A percentile compares a stretch with the other conserved stretches of the same genome.
Conservation (phyloP, 2,329 filamentous ascomycete genomes). For the Diaporthe helianthi region DNA sequence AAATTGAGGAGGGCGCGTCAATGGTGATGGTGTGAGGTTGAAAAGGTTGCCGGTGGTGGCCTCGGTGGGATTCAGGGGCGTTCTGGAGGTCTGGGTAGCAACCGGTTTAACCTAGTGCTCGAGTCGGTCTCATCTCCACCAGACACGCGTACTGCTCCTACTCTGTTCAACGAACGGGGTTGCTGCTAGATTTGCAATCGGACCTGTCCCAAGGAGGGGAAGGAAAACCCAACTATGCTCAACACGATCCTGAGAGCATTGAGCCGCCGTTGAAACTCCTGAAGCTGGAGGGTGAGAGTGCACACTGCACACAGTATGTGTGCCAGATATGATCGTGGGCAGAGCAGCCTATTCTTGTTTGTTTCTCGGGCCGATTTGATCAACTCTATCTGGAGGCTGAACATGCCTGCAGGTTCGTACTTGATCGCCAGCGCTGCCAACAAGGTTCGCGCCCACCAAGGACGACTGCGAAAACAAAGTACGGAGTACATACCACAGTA, state of each 20-base stretch:
- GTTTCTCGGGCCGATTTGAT: not conserved
- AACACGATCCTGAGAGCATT: not conserved
- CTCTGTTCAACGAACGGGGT: no score
- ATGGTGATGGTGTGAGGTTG: slow-evolving; percentile 19
- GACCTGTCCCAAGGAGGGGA: not conserved
- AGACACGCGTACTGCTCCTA: slow-evolving; percentile 21
- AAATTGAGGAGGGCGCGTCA: slow-evolving; percentile 33
- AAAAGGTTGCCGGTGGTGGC: not conserved
- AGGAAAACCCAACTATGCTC: not conserved
- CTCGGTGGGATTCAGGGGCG: not conserved
- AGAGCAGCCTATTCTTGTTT: slow-evolving; percentile 3
- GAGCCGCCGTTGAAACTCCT: slow-evolving; percentile 7
- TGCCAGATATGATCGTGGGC: slow-evolving; percentile 5
- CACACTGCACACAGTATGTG: slow-evolving; percentile 17
- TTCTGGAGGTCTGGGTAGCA: not conserved
- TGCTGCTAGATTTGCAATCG: not conserved
- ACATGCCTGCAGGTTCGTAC: not conserved
- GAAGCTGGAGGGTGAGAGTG: not conserved
- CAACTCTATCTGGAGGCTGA: slow-evolving; percentile 12
- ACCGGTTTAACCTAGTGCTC: not conserved
- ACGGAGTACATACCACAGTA: no score
- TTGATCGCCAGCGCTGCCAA: not conserved
- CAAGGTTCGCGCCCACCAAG: not conserved
- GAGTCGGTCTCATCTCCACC: not conserved
- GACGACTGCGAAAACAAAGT: not conserved